Percentiles rank a stretch among this genome's conserved stretches.
These are phyloP conservation scores for Penicillium corylophilum DNA, from an alignment of 2,329 filamentous ascomycete genomes.

Conservation along the genomic window DNA sequence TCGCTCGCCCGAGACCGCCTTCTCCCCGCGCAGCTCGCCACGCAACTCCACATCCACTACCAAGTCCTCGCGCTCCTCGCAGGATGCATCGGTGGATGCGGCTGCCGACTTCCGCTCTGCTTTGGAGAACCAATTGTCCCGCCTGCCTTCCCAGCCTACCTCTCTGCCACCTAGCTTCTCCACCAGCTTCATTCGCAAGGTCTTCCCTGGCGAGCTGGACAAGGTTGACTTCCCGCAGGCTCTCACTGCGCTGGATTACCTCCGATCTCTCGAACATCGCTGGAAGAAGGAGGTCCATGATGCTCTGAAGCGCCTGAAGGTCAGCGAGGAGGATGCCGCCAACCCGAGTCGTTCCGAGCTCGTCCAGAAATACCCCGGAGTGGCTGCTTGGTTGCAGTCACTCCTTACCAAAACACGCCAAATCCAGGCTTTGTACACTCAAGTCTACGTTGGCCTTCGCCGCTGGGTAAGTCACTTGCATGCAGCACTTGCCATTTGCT, in stretches of 20 bases:
- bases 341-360: conserved; percentile 47
- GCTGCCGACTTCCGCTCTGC: conserved; percentile 45
- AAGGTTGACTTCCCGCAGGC: conserved; percentile 66
- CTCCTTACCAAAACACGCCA: conserved; percentile 53
- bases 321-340: conserved; percentile 50
- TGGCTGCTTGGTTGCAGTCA: conserved; percentile 55
- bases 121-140: conserved; percentile 54
- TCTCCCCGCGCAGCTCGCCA: conserved; percentile 38
- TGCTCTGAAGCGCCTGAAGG: conserved; percentile 54
- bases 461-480: conserved; percentile 55
- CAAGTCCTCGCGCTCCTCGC: conserved; percentile 23
- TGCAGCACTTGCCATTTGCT: not conserved
- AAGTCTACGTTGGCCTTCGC: conserved; percentile 61
- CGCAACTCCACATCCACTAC: conserved; percentile 32
- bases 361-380: conserved; percentile 53
- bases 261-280: conserved; percentile 62
- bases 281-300: conserved; percentile 58
- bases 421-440: conserved; percentile 58
- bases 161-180: conserved; percentile 64
- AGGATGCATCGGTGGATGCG: conserved; percentile 29
- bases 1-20: conserved; percentile 34
- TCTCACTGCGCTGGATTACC: conserved; percentile 64
- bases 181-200: conserved; percentile 59
- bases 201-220: conserved; percentile 57
- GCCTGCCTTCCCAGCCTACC: conserved; percentile 59